Base-by-base conservation (phyloP, 202 grass and related monocot species). In the Zizania palustris region DNA sequence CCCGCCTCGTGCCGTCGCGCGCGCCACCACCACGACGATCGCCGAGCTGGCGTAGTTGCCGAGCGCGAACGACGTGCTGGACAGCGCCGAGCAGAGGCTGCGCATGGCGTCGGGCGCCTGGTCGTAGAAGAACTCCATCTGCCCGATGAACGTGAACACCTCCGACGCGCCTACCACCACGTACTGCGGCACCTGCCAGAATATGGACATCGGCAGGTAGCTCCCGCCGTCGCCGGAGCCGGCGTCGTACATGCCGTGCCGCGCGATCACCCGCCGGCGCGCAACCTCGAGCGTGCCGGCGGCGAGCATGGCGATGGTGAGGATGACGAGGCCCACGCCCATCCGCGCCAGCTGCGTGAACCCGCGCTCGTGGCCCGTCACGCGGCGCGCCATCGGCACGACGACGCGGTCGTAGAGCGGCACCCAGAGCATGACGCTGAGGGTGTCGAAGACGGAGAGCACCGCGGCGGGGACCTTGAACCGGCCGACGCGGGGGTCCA, bases 71-170 rank as follows among this genome's bases (percentile, higher is more conserved):
- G 89, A 82, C 51, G 78, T 66, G 8, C 18, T 46, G 9, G 85
- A 56, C 0, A 91, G 74, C 0, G 78, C 82, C 2, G 91, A 90
- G 82, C 89, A 92, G 45, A 90, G 60, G 81, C 92, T 96, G 4
- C 92, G 75, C 86, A 96, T 96, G n/a, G 86, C 89, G 61, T 96
- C 89, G 0, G 92, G 92, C 19, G 92, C 92, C 80, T 96, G 92
- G 84, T 92, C 86, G 63, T 92, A 96, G 82, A 92, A 92, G 71
- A 96, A 96, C 81, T 96, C 92, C 54, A 96, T 20, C 75, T 96
- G 89, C 2, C 93, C 93, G 48, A 96, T 89, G 76, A 92, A 90
- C 3, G 89, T 92, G 72, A 92, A 96, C 78, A 92, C 84, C 75
- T 94, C 91, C 0, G 88, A 64, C 1, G 86, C 86, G 0, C 92